Base-by-base conservation (phyloP, 805 yeast genomes). In the Saccharomycopsis schoenii region DNA sequence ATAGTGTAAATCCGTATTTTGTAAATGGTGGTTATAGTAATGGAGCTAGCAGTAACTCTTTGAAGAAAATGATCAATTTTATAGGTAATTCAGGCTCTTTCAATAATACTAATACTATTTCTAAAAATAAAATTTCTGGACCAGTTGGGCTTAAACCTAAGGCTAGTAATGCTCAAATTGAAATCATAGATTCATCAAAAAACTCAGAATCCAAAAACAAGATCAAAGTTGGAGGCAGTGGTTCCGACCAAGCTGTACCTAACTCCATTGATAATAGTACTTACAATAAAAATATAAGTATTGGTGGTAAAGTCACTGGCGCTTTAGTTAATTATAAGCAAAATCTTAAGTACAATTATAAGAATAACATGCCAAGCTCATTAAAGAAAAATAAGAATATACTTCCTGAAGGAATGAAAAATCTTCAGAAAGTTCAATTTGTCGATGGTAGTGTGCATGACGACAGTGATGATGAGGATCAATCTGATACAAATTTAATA, bases 401-500 rank as follows among this genome's bases (percentile, higher is more conserved):
- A 21, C 12, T 21, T 24, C 52, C 52, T 47, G 37, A 24, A 4
- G 25, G 52, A n/a, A 56, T 56, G 25, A 56, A 37, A 47, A 47
- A 57, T 12, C 42, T 39, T 50, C 55, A 51, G 4, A 37, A 51
- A 15, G 34, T 50, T 47, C 59, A 39, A 34, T 54, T 54, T 54
- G 56, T 19, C 5, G 17, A 25, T 17, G 39, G 17, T 37, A 39
- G 21, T 47, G 52, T 9, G 8, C 9, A 47, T 21, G 34, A 21
- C n/a, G 25, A 3, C 17, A 37, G 6, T 14, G 54, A 58, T 34
- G 58, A 57, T n/a, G 61, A 63, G 39, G 40, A 37, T 8, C 59
- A 61, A 6, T 52, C 59, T 19, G 64, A 64, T 3, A 41, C 62
- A 1, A 63, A 58, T 21, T 59, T 63, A 19, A 19, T 52, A 10